Base-by-base conservation (phyloP, 306 rosid genomes). In the Morella rubra region DNA sequence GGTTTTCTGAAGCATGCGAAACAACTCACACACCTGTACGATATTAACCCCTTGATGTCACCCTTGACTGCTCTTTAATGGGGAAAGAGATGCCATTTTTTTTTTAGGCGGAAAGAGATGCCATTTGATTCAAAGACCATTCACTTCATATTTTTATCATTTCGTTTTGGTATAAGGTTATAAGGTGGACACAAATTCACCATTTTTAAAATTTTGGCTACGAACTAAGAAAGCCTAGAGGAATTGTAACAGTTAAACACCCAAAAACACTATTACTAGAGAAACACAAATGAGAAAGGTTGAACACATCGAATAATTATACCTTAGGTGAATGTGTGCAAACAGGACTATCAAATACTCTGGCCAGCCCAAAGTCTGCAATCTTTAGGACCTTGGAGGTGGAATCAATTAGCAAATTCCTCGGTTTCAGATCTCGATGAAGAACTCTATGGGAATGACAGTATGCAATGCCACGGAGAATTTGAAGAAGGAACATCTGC, bases 391-490 rank as follows among this genome's bases (percentile, higher is more conserved):
- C 88, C 82, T 95, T 95, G 76, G 96, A 88, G 69, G 91, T 85
- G 42, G 96, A 97, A 80, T 95, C 99, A 74, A 95, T 92, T 93
- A 95, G 88, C 83, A 95, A 82, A 86, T 95, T 95, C 82, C 90
- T 97, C 40, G 99, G 99, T 83, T 95, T 95, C 79, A 95, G 89
- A 84, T 95, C 99, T 78, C 99, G 93, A 72, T 95, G 99, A 81
- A 95, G 99, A 92, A 95, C 97, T 87, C 99, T 90, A 75, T 91
- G 99, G 9, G 99, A 95, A 80, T 95, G 99, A 70, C 99, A 95
- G 79, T 95, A 95, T 76, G 99, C 99, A 88, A 95, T 92, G 90
- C 99, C 99, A 69, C 97, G 90, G 76, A 95, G 97, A 84, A 95
- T 95, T 84, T 95, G 99, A 82, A 90, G 89, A 73, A 95, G 97